Base-by-base conservation (phyloP, 31 red algal species). In the Odonthalia washingtoniensis region DNA sequence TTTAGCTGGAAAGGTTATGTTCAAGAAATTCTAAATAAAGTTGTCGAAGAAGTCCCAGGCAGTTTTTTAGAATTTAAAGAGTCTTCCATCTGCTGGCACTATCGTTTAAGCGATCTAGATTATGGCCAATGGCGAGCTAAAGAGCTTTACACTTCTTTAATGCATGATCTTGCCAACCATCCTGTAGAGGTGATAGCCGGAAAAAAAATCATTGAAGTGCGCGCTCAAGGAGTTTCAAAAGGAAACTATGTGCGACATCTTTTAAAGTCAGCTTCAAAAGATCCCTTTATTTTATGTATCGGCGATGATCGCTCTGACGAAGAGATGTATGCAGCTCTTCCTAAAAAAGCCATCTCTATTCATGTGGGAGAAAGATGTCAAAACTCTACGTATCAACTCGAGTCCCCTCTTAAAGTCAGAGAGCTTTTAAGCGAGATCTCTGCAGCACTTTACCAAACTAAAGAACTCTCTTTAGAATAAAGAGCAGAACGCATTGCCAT, bases 291-390 rank as follows among this genome's bases (percentile, higher is more conserved):
- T n/a, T 75, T 94, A 68, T 87, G 79, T 46, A 73, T 98, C n/a
- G 97, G 97, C 41, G 97, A 98, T 70, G 94, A 98, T 75, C 81
- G 82, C 41, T 92, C 90, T 6, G 97, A 98, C 67, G 97, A 95
- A 77, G 91, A 95, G 26, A 98, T 98, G 97, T 98, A 95, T 88
- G 57, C 95, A 80, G 46, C 60, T 75, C 62, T 83, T 75, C 49
- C 72, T 81, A 44, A 44, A 44, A 44, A 44, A 44, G 42, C 42
- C 42, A 44, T 44, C 42, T 44, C 42, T 44, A 44, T 44, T 44
- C 42, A 44, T 44, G 42, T 44, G 42, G 42, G 42, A 44, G 42
- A 44, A 44, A 44, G 42, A 44, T 44, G 42, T 44, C 42, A 44
- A 44, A 44, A 44, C 42, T 44, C 42, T 44, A 44, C 42, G 42